Base-by-base conservation (phyloP, 257 asterid species). In the Nicotiana otophora region DNA sequence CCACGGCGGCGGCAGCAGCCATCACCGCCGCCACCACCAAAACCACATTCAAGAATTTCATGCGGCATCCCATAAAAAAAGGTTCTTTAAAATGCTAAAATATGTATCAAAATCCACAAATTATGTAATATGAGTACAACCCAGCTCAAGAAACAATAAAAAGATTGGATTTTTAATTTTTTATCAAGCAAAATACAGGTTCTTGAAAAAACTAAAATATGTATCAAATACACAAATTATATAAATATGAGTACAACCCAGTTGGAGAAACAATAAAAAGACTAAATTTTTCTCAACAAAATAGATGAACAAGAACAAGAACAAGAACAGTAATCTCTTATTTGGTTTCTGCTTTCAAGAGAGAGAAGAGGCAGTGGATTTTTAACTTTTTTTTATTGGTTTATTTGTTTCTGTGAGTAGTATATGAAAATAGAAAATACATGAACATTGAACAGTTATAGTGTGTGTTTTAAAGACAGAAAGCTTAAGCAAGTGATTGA, bases 11-110 rank as follows among this genome's bases (percentile, higher is more conserved):
- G 26, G 83, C 23, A 46, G 84, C 85, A 23, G 85, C 77, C 30
- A 67, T 82, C 77, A 81, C 39, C 36, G 83, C 68, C 78, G 81
- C 85, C 84, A 83, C 81, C 80, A 65, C 86, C 39, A 75, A 14
- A 42, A 57, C 86, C 81, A 87, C 46, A 81, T 85, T 63, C 83
- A 88, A 53, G 64, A 88, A 76, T 78, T 33, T 23, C 77, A 75
- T 79, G 83, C 84, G 33, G 6, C 57, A 36, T 69, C 55, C 77
- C 77, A 69, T 42, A 34, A 63, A 28, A 23, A 70, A 14, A 72
- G 4, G 11, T 46, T 74, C 80, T 74, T 74, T 42, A 7, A 46
- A 23, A 74, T 46, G 63, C 42, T 23, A 48, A 48, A 53, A 12
- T 42, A 42, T 42, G 11, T 42, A 42, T 42, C 48, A 42, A 2